Evolutionary conservation across 1,139 yeast species (phyloP), one percentile per base, ranked within the genome.

Genomic region (Zhuliangozyma blackwelliae): DNA sequence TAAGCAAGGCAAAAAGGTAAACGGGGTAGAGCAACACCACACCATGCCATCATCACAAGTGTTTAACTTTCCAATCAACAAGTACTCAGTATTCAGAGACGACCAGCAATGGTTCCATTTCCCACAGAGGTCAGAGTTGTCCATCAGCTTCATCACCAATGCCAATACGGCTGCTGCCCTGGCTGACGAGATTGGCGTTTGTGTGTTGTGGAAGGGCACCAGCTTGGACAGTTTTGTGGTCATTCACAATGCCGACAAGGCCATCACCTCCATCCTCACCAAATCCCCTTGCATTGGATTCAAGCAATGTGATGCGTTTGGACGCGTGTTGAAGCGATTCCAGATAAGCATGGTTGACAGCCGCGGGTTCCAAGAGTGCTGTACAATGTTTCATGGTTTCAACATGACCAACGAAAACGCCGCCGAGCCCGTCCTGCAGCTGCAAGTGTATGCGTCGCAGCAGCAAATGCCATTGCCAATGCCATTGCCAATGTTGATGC

Each of bases 41-140:
- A 16, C n/a, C 21, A 33, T 33, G 30, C 22, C 28, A 6, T n/a
- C 35, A 5, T 11, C 38, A 7, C 10, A 11, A 25, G 30, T 38
- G 7, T 27, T 31, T 12, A 31, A 34, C 26, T 45, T 41, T 28
- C 36, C 31, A 19, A 39, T 46, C 23, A 45, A 36, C 29, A 44
- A 46, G 31, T 46, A 38, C 27, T 46, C 50, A 5, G 32, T 37
- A 3, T 40, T 25, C 23, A 34, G 32, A 21, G 34, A 29, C 16
- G 30, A 29, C 10, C 31, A 33, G 5, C 28, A 29, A 2, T 59
- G 65, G 65, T 39, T 40, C 31, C 63, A 59, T 35, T 54, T 46
- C 29, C 65, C 65, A 2, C 63, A 59, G 28, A 37, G 64, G 25
- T 40, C 60, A 8, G 59, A 54, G 27, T 29, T 59, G 12, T 45